These are phyloP conservation scores for Pholiota adiposa DNA, from an alignment of 1,284 basidiomycete genomes.

Conservation along the genomic window DNA sequence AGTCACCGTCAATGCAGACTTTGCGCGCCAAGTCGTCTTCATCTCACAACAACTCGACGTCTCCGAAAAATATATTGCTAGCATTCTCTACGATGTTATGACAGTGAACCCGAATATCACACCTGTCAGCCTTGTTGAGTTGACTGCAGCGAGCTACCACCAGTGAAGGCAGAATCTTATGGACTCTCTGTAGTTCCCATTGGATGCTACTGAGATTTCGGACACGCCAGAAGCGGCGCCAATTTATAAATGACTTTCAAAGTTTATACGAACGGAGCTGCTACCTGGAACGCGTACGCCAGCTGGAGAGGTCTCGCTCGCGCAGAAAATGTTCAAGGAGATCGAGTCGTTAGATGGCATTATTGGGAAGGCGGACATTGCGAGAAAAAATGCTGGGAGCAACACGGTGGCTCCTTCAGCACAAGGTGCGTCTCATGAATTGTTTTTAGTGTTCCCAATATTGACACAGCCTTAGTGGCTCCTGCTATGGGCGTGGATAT, in stretches of 20 bases:
- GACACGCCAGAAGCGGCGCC: constrained; percentile 43
- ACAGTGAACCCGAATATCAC: constrained; percentile 65
- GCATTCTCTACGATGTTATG: constrained; percentile 69
- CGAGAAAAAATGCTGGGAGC: constrained; percentile 65
- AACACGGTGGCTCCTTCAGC: constrained; percentile 56
- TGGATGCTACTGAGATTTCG: constrained; percentile 45
- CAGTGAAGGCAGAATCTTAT: constrained; percentile 67
- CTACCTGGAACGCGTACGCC: constrained; percentile 38
- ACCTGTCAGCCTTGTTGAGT: constrained; percentile 61
- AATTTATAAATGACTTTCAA: constrained; percentile 52
- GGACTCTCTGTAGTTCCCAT: constrained; percentile 59
- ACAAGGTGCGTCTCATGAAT: constrained; percentile 46
- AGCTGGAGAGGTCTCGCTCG: constrained; percentile 45
- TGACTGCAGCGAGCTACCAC: constrained; percentile 69
- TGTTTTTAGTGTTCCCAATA: constrained; percentile 2
- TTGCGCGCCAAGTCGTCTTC: constrained; percentile 74
- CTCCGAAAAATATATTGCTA: constrained; percentile 77
- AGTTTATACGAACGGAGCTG: constrained; percentile 59
- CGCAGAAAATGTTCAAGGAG: constrained; percentile 62
- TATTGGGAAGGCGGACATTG: constrained; percentile 56
- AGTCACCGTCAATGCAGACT: constrained; percentile 72
- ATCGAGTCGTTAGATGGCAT: constrained; percentile 60
- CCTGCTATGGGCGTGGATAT: constrained; percentile 66
- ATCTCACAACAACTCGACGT: constrained; percentile 76
- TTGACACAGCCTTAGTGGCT: constrained; percentile 35